phyloP scores from a whole-genome alignment of 2,329 filamentous ascomycete genomes.

The Claviceps capensis region DNA sequence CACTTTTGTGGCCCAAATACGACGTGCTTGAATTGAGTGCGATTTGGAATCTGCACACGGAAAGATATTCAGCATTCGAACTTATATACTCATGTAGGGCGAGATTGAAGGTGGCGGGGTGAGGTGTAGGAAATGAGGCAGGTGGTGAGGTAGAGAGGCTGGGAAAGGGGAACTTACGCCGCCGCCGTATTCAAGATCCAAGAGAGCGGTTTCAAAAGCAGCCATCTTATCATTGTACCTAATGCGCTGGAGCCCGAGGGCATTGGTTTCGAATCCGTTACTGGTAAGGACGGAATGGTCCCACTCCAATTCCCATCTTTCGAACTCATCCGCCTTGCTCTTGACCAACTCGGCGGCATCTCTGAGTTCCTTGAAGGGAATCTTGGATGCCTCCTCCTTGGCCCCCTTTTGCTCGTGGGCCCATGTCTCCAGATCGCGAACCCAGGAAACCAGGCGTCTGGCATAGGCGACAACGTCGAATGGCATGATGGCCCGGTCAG shows the following conservation, averaged over 20 bases:
- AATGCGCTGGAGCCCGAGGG: slow-evolving; percentile 52
- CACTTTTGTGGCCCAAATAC: slow-evolving; percentile 74
- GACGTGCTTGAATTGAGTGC: slow-evolving; percentile 88
- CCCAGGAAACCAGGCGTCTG: slow-evolving; percentile 46
- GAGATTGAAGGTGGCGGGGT: slow-evolving; percentile 3
- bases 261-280: slow-evolving; percentile 62
- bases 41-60: slow-evolving; percentile 53
- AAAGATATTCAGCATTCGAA: neutral
- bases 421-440: slow-evolving; percentile 54
- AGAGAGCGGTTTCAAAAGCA: slow-evolving; percentile 66
- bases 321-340: slow-evolving; percentile 40
- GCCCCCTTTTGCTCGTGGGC: slow-evolving; percentile 36
- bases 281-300: slow-evolving; percentile 54
- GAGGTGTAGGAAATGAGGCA: neutral
- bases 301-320: slow-evolving; percentile 67
- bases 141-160: no score
- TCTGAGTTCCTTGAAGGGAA: slow-evolving; percentile 20
- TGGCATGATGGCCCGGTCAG: slow-evolving; percentile 68
- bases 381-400: slow-evolving; percentile 13
- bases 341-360: slow-evolving; percentile 50
- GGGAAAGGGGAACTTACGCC: slow-evolving; percentile 50
- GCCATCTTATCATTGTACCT: slow-evolving; percentile 69
- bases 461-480: slow-evolving; percentile 71
- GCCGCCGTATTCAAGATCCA: slow-evolving; percentile 59
- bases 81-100: slow-evolving; percentile 1